phyloP scores from a whole-genome alignment of 352 stramenopile genomes.

The Thraustochytrium sp. region DNA sequence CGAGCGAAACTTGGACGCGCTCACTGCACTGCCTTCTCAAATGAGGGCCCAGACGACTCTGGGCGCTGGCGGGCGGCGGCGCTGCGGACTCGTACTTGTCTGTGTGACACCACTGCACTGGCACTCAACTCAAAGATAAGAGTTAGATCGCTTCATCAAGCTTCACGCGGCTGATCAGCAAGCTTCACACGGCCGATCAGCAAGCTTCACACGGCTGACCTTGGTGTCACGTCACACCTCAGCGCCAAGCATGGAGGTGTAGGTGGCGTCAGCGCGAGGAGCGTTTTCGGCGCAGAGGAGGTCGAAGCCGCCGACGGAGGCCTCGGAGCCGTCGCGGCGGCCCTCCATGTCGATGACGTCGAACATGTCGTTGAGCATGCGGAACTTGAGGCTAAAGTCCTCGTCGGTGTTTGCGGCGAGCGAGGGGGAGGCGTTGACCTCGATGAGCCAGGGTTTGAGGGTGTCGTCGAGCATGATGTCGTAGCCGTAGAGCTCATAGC shows the following conservation, averaged over 20 bases:
- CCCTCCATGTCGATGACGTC: slow-evolving; percentile 85
- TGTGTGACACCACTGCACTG: no score
- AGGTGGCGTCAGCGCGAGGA: not conserved
- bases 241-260: not conserved
- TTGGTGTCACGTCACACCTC: not conserved
- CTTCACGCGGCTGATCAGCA: no score
- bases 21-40: no score
- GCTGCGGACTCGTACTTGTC: no score
- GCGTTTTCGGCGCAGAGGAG: not conserved
- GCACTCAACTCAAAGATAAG: no score
- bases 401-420: slow-evolving; percentile 81
- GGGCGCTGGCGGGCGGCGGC: no score
- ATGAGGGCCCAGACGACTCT: no score
- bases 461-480: slow-evolving; percentile 84
- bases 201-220: no score
- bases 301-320: slow-evolving; percentile 15
- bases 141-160: no score
- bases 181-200: no score
- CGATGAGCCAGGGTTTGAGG: slow-evolving; percentile 84
- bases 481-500: slow-evolving; percentile 90
- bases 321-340: not conserved
- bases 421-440: slow-evolving; percentile 80
- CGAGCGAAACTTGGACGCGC: no score
- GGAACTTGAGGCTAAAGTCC: slow-evolving; percentile 85
- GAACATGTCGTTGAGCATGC: slow-evolving; percentile 86